Conservation (phyloP, 2,329 filamentous ascomycete species). For the Aureobasidium sp. region DNA sequence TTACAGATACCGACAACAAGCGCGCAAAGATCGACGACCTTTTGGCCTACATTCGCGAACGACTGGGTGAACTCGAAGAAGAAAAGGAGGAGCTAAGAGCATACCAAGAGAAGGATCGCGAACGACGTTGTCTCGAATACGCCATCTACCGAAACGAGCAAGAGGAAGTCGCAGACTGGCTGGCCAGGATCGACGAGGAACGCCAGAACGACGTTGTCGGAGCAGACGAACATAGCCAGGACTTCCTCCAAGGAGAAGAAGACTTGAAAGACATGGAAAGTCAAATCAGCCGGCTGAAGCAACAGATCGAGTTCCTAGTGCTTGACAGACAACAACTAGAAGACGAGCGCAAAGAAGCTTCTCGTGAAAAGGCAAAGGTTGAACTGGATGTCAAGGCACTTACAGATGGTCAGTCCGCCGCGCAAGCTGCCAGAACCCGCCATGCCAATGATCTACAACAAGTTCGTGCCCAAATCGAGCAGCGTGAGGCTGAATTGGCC, state of each 20-base stretch:
- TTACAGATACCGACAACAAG: constrained; percentile 94
- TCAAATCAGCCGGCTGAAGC: constrained; percentile 71
- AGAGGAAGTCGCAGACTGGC: constrained; percentile 63
- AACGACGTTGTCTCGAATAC: constrained; percentile 87
- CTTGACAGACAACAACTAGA: constrained; percentile 84
- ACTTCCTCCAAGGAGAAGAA: constrained; percentile 71
- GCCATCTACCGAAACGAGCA: constrained; percentile 90
- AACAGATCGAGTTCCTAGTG: constrained; percentile 75
- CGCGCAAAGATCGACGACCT: constrained; percentile 89
- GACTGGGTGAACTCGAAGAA: constrained; percentile 82
- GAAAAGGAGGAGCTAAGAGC: constrained; percentile 93
- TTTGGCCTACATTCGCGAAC: constrained; percentile 83
- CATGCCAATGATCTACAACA: constrained; percentile 65
- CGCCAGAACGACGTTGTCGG: constrained; percentile 77
- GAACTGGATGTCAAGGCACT: constrained; percentile 80
- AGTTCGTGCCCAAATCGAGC: constrained; percentile 65
- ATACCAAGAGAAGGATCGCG: constrained; percentile 91
- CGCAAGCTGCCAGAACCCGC: constrained; percentile 63
- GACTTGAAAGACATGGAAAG: constrained; percentile 68
- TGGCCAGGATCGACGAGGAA: constrained; percentile 76
- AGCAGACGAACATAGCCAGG: constrained; percentile 70
- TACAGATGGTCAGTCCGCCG: constrained; percentile 71
- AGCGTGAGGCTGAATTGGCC: constrained; percentile 69
- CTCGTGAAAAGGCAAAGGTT: constrained; percentile 72
- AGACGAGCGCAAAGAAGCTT: constrained; percentile 76